phyloP scores from a whole-genome alignment of 768 basidiomycete species.

The Daedaleopsis nitida region DNA sequence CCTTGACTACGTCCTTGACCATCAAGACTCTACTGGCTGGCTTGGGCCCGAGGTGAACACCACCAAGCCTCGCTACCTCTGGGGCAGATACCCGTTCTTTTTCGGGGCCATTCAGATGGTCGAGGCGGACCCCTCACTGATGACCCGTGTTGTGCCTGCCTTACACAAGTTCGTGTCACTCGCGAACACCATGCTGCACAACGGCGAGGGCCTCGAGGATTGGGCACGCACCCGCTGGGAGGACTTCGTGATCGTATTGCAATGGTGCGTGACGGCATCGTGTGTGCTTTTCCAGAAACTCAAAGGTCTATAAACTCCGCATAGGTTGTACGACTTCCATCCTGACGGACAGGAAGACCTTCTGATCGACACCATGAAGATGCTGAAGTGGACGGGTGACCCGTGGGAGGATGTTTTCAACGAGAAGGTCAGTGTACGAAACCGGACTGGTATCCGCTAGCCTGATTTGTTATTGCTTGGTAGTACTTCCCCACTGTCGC shows the following conservation, averaged over 20 bases:
- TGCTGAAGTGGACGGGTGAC: slow-evolving; percentile 52
- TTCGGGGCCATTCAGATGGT: slow-evolving; percentile 61
- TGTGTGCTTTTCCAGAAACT: background rate
- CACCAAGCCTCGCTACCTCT: slow-evolving; percentile 53
- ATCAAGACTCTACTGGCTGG: slow-evolving; percentile 58
- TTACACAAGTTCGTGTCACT: slow-evolving; percentile 54
- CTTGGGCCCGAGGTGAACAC: slow-evolving; percentile 57
- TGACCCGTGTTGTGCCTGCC: slow-evolving; percentile 47
- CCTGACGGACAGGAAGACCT: slow-evolving; percentile 50
- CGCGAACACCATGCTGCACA: slow-evolving; percentile 56
- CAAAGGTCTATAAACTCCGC: background rate
- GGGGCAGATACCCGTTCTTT: slow-evolving; percentile 62
- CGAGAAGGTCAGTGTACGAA: slow-evolving; percentile 34
- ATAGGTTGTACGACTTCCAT: slow-evolving; percentile 58
- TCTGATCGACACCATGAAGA: slow-evolving; percentile 54
- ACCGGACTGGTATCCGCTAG: background rate
- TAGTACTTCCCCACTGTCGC: slow-evolving; percentile 50
- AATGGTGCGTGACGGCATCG: slow-evolving; percentile 42
- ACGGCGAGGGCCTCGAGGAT: slow-evolving; percentile 51
- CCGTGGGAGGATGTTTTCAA: slow-evolving; percentile 58
- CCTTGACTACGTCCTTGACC: slow-evolving; percentile 50
- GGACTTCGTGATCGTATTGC: slow-evolving; percentile 56
- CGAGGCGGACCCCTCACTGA: slow-evolving; percentile 46
- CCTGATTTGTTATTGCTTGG: background rate
- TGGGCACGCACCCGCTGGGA: slow-evolving; percentile 61